A percentile compares a stretch with the other conserved stretches of the same genome.
Conservation (phyloP, 495 filamentous ascomycete species). For the Pseudotulostoma volvatum region DNA sequence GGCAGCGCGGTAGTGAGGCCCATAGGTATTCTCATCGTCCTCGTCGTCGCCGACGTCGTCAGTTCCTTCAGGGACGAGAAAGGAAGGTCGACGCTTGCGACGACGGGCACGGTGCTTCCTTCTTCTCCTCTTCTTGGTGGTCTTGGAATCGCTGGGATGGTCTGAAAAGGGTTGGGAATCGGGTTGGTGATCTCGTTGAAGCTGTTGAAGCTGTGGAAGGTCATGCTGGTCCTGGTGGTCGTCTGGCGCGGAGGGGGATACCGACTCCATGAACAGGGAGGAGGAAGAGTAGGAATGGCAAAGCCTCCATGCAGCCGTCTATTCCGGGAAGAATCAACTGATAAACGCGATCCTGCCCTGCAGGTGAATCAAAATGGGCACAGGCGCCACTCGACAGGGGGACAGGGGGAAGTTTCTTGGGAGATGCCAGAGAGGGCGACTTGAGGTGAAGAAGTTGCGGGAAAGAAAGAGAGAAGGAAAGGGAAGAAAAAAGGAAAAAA, state of each 20-base stretch:
- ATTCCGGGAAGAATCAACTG: too few species aligned
- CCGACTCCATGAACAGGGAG: too few species aligned
- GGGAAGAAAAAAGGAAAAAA: too few species aligned
- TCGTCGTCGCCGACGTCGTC: neutral
- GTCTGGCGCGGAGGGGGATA: neutral
- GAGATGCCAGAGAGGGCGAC: too few species aligned
- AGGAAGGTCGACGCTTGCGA: constrained; percentile 26
- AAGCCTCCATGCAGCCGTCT: too few species aligned
- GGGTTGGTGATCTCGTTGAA: constrained; percentile 9
- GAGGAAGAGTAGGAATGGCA: too few species aligned
- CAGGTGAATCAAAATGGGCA: too few species aligned
- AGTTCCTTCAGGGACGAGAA: constrained; percentile 17
- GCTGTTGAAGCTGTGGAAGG: neutral
- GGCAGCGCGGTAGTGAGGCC: neutral
- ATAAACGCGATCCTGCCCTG: too few species aligned
- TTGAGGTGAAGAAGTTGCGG: too few species aligned
- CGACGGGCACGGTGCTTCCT: constrained; percentile 26
- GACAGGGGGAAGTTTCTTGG: too few species aligned
- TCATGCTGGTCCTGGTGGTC: neutral
- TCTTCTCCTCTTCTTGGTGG: constrained; percentile 20
- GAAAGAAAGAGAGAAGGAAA: too few species aligned
- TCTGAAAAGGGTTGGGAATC: constrained; percentile 7
- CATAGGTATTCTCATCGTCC: neutral
- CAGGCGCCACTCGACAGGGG: too few species aligned
- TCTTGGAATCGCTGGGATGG: constrained; percentile 11